Percentiles rank a stretch among this genome's conserved stretches.
Evolutionary conservation across 2,329 filamentous ascomycete genomes (phyloP).

Genomic region (Arthrobotrys musiformis): DNA sequence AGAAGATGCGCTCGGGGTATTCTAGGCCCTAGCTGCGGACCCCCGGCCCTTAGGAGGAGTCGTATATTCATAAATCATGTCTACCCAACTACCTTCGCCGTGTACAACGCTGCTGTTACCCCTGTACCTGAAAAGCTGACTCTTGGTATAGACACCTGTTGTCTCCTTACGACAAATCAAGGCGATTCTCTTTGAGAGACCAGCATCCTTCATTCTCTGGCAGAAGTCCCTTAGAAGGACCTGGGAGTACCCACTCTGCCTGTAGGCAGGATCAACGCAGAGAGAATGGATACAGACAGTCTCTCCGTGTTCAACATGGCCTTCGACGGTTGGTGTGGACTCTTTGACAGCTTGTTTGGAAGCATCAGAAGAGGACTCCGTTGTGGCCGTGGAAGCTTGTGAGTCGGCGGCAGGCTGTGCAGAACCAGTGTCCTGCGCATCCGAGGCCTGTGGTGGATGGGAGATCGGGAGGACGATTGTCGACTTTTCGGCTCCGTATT

Average conservation of each 20-base stretch:
- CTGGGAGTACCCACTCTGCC: conserved; percentile 35
- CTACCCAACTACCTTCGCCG: conserved; percentile 41
- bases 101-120: conserved; percentile 38
- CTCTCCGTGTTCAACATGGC: conserved; percentile 48
- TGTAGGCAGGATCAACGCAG: conserved; percentile 37
- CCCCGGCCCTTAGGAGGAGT: conserved; percentile 17
- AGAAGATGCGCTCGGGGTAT: neutral
- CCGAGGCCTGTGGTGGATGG: neutral
- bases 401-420: neutral
- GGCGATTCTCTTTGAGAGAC: conserved; percentile 43
- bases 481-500: conserved; percentile 7
- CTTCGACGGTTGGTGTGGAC: conserved; percentile 14
- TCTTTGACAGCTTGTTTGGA: conserved; percentile 8
- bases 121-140: conserved; percentile 10
- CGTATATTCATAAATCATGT: conserved; percentile 43
- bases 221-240: conserved; percentile 49
- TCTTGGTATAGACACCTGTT: conserved; percentile 44
- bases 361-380: neutral
- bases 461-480: neutral
- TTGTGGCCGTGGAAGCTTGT: neutral
- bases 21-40: neutral
- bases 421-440: neutral
- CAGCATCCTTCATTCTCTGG: conserved; percentile 46
- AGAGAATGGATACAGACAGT: conserved; percentile 50
- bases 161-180: conserved; percentile 46